Conservation (phyloP, 2,329 filamentous ascomycete species). For the Rutstroemia sp. region DNA sequence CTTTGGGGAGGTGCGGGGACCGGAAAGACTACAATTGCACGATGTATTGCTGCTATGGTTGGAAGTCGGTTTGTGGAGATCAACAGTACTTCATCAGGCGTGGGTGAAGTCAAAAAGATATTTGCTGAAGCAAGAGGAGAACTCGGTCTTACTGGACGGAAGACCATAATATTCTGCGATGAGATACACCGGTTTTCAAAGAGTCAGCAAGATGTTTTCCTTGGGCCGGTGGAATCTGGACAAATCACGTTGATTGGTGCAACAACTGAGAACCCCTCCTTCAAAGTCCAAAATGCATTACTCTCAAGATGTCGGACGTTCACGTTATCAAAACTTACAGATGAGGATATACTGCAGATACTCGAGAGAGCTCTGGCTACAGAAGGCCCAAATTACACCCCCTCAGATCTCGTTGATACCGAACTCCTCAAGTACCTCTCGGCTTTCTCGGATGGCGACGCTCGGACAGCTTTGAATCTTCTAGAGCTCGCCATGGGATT, state of each 20-base stretch:
- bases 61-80: slow-evolving; percentile 89
- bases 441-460: slow-evolving; percentile 84
- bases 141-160: slow-evolving; percentile 70
- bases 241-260: slow-evolving; percentile 88
- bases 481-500: slow-evolving; percentile 83
- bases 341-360: slow-evolving; percentile 66
- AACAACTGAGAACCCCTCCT: slow-evolving; percentile 94
- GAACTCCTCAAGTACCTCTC: slow-evolving; percentile 76
- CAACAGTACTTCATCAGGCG: slow-evolving; percentile 83
- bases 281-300: slow-evolving; percentile 83
- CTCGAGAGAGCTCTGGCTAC: slow-evolving; percentile 64
- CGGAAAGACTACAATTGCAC: slow-evolving; percentile 85
- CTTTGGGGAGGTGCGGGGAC: slow-evolving; percentile 80
- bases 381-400: slow-evolving; percentile 39
- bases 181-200: slow-evolving; percentile 59
- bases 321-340: slow-evolving; percentile 67
- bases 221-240: slow-evolving; percentile 85
- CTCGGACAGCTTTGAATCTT: slow-evolving; percentile 84
- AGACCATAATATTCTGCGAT: slow-evolving; percentile 96
- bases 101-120: slow-evolving; percentile 86
- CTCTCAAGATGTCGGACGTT: slow-evolving; percentile 88
- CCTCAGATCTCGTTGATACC: slow-evolving; percentile 59
- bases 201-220: slow-evolving; percentile 87
- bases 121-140: slow-evolving; percentile 81
- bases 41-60: slow-evolving; percentile 77